Evolutionary conservation across 352 stramenopile genomes (phyloP).

Genomic region (Globisporangium perplexum): DNA sequence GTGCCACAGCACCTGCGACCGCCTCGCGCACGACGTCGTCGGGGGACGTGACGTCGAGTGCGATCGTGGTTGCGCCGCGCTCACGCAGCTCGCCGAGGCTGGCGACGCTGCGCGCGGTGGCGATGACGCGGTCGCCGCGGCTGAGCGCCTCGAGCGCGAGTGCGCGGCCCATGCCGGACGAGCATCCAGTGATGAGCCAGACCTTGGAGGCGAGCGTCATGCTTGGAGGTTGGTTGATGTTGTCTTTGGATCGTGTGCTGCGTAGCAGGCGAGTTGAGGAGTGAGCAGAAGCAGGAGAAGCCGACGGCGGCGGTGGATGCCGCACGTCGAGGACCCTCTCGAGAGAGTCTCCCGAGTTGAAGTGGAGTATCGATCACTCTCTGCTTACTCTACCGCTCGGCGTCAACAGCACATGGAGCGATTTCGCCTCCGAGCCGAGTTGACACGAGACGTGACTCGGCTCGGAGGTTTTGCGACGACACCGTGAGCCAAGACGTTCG

Average conservation of each 20-base stretch:
- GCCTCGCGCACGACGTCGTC: constrained; percentile 22
- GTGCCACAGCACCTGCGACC: constrained; percentile 12
- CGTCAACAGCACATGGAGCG: background rate
- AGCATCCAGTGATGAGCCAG: constrained; percentile 19
- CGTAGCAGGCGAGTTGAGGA: background rate
- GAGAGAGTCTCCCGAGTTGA: background rate
- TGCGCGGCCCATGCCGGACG: constrained; percentile 12
- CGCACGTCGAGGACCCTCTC: too few species aligned
- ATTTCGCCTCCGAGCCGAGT: too few species aligned
- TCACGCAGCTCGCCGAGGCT: constrained; percentile 21
- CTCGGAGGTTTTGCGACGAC: too few species aligned
- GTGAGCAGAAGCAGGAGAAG: background rate
- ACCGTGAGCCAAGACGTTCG: too few species aligned
- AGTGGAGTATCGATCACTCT: background rate
- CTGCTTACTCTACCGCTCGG: background rate
- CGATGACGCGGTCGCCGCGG: constrained; percentile 29
- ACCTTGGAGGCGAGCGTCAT: background rate
- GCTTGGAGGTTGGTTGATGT: background rate
- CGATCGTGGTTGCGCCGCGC: constrained; percentile 23
- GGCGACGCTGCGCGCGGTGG: constrained; percentile 22
- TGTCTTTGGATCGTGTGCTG: background rate
- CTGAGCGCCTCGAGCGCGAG: constrained; percentile 24
- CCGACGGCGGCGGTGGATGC: too few species aligned
- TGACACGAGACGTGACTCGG: too few species aligned
- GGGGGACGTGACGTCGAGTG: constrained; percentile 27